Conservation (phyloP, 2,329 filamentous ascomycete genomes). For the Akanthomyces lecanii region DNA sequence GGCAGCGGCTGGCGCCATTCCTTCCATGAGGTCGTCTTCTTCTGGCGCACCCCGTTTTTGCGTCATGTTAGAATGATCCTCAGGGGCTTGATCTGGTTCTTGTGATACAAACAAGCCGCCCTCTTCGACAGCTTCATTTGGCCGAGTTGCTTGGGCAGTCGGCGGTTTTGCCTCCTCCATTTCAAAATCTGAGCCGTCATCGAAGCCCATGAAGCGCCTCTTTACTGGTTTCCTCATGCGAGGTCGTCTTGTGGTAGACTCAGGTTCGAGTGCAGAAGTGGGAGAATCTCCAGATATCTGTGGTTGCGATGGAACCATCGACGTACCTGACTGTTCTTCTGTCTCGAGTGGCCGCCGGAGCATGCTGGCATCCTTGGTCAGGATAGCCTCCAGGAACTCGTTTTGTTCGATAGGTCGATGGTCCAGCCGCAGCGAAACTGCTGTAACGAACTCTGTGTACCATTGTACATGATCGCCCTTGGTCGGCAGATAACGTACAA, state of each 20-base stretch:
- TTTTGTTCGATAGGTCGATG: slow-evolving; percentile 84
- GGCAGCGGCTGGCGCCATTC: slow-evolving; percentile 70
- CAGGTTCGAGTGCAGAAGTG: slow-evolving; percentile 17
- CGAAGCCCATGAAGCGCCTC: slow-evolving; percentile 71
- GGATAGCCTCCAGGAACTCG: slow-evolving; percentile 85
- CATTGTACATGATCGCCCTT: slow-evolving; percentile 56
- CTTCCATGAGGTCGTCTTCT: slow-evolving; percentile 60
- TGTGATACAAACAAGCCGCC: slow-evolving; percentile 57
- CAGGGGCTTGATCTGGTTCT: slow-evolving; percentile 27
- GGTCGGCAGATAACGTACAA: slow-evolving; percentile 66
- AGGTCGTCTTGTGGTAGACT: slow-evolving; percentile 24
- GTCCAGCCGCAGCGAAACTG: slow-evolving; percentile 67
- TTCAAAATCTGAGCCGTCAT: slow-evolving; percentile 39
- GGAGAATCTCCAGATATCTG: background rate
- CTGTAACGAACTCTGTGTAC: slow-evolving; percentile 64
- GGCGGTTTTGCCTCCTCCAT: slow-evolving; percentile 25
- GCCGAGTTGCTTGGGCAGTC: slow-evolving; percentile 13
- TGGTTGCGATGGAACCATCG: slow-evolving; percentile 13
- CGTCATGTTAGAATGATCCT: slow-evolving; percentile 27
- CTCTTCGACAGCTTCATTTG: slow-evolving; percentile 29
- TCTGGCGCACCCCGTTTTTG: slow-evolving; percentile 45
- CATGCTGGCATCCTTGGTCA: slow-evolving; percentile 70
- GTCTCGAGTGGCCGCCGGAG: slow-evolving; percentile 65
- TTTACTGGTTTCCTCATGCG: slow-evolving; percentile 40
- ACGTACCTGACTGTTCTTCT: slow-evolving; percentile 26